Evolutionary conservation across 2,329 filamentous ascomycete species (phyloP).

Genomic region (Phaeosphaeria sp.): DNA sequence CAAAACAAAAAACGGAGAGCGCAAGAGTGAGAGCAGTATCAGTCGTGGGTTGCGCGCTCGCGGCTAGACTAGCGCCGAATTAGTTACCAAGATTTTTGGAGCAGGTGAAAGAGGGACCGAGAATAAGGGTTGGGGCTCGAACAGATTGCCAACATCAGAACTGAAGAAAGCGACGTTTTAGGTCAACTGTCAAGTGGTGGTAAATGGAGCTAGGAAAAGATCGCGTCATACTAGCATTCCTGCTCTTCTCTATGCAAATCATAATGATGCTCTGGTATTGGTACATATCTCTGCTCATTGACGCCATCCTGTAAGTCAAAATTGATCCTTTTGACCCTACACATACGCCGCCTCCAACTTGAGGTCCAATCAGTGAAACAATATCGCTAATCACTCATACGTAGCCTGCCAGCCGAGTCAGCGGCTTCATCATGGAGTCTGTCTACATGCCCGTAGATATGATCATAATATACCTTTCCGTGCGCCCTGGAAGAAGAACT

Average conservation of each 20-base stretch:
- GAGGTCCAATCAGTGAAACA: neutral
- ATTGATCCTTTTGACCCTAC: neutral
- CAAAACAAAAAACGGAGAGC: neutral
- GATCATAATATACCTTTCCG: slow-evolving; percentile 61
- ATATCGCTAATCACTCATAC: slow-evolving; percentile 15
- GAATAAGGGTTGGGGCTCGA: no score
- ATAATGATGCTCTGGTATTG: neutral
- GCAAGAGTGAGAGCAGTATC: neutral
- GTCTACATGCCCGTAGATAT: slow-evolving; percentile 2
- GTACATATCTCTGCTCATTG: neutral
- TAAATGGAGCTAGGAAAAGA: neutral
- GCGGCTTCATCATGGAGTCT: slow-evolving; percentile 9
- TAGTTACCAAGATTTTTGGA: neutral
- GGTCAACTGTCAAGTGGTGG: neutral
- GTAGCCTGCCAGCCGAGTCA: slow-evolving; percentile 32
- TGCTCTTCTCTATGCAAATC: neutral
- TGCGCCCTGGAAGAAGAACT: slow-evolving; percentile 98
- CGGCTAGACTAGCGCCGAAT: neutral
- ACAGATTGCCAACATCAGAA: neutral
- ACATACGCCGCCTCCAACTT: neutral
- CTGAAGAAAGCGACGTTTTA: neutral
- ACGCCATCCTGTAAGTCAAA: neutral
- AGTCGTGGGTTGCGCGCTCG: neutral
- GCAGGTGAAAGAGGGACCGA: neutral
- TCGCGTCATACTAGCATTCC: neutral